Conservation (phyloP, 257 asterid species). For the Schizonepeta tenuifolia region DNA sequence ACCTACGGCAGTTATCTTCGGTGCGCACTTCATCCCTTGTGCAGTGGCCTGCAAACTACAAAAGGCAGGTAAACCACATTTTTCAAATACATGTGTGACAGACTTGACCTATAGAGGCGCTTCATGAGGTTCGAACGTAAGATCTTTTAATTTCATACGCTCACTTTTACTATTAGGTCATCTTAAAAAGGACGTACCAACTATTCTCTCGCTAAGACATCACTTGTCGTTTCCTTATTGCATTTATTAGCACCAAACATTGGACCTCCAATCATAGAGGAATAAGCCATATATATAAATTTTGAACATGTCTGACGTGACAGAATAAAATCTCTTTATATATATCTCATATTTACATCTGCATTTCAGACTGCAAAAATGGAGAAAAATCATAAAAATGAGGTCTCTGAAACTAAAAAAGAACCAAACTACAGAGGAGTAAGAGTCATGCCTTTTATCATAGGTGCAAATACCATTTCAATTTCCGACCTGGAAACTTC, state of each 20-base stretch:
- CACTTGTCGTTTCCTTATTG: background rate
- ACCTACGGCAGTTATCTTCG: no score
- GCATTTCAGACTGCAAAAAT: background rate
- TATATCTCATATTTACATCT: background rate
- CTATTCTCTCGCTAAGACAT: slow-evolving; percentile 3
- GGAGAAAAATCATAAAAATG: slow-evolving; percentile 36
- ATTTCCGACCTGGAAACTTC: background rate
- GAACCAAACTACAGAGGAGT: slow-evolving; percentile 58
- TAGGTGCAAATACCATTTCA: slow-evolving; percentile 34
- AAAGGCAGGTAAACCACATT: no score
- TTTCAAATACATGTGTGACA: no score
- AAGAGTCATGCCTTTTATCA: slow-evolving; percentile 58
- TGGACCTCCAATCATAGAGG: slow-evolving; percentile 23
- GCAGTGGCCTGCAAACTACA: no score
- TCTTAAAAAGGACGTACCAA: no score
- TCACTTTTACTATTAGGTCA: no score
- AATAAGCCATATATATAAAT: background rate
- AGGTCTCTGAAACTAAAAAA: slow-evolving; percentile 27
- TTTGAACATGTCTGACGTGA: slow-evolving; percentile 21
- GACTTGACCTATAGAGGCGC: no score
- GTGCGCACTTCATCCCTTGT: no score
- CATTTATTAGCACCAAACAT: background rate
- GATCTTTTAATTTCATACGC: no score
- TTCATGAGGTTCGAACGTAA: no score
- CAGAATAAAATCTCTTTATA: slow-evolving; percentile 9